Percentiles rank a stretch among this genome's conserved stretches.
Conservation (phyloP, 208 protist species). For the Herpetomonas tarakana region DNA sequence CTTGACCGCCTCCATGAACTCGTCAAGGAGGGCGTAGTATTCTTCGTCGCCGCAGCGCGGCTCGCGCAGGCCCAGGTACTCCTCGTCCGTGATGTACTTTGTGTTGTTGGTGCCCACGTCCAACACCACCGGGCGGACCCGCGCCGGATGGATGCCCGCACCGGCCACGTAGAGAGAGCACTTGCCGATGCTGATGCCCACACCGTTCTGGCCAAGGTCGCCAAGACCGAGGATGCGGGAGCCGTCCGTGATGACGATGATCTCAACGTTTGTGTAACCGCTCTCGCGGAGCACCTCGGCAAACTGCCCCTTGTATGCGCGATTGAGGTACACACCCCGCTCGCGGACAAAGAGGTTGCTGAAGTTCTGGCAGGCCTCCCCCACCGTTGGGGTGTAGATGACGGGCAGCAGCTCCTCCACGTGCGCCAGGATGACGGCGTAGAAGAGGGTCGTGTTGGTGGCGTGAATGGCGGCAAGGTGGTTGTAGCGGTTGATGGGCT, state of each 20-base stretch:
- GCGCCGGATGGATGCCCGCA: slow-evolving; percentile 79
- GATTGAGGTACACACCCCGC: slow-evolving; percentile 90
- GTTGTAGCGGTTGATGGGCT: slow-evolving; percentile 85
- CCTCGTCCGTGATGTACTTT: slow-evolving; percentile 55
- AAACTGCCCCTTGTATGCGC: slow-evolving; percentile 79
- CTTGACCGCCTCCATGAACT: slow-evolving; percentile 88
- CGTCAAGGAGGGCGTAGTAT: slow-evolving; percentile 90
- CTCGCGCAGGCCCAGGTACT: slow-evolving; percentile 87
- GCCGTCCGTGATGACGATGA: slow-evolving; percentile 97
- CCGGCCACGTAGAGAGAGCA: slow-evolving; percentile 91
- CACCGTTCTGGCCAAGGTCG: slow-evolving; percentile 93
- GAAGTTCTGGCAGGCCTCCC: slow-evolving; percentile 92
- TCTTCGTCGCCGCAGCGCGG: slow-evolving; percentile 51
- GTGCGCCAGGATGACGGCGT: slow-evolving; percentile 74
- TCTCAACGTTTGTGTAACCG: slow-evolving; percentile 64
- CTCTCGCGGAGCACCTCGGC: slow-evolving; percentile 76
- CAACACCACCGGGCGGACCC: slow-evolving; percentile 87
- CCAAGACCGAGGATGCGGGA: slow-evolving; percentile 95
- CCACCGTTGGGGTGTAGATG: slow-evolving; percentile 91
- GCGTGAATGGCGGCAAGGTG: slow-evolving; percentile 60
- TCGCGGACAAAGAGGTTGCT: slow-evolving; percentile 66
- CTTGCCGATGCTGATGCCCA: slow-evolving; percentile 96
- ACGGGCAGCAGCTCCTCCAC: slow-evolving; percentile 73
- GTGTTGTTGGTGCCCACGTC: slow-evolving; percentile 92
- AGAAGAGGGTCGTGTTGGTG: slow-evolving; percentile 80